Percentiles rank a stretch among this genome's conserved stretches.
Evolutionary conservation across 2,329 filamentous ascomycete genomes (phyloP).

Genomic region (Fusarium temperatum): DNA sequence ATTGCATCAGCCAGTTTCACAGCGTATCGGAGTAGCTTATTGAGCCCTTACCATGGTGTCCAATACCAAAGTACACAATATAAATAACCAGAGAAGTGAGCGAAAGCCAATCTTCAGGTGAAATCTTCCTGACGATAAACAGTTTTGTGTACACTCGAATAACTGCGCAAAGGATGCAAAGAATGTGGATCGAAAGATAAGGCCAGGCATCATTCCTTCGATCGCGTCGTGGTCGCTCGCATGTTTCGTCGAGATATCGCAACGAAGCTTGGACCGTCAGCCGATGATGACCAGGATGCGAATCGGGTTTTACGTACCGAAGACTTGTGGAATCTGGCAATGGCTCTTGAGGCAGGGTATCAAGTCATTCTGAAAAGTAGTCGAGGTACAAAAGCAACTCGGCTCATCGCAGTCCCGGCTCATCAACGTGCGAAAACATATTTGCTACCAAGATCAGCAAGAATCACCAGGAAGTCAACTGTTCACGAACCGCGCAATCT

Average conservation of each 20-base stretch:
- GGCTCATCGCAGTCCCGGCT: background rate
- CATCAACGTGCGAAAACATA: accelerated
- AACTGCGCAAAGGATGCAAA: background rate
- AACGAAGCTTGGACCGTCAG: background rate
- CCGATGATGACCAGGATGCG: accelerated
- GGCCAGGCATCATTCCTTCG: conserved; percentile 10
- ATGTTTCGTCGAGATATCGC: background rate
- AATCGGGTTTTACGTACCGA: background rate
- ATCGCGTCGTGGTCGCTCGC: conserved; percentile 5
- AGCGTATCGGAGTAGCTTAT: background rate
- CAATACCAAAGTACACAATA: conserved; percentile 3
- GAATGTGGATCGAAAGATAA: conserved; percentile 3
- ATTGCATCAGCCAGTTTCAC: background rate
- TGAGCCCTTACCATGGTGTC: conserved; percentile 3
- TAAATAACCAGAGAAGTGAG: background rate
- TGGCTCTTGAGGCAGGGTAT: background rate
- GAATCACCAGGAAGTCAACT: accelerated
- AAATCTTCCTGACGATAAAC: conserved; percentile 3
- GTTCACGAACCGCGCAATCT: background rate
- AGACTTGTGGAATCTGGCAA: background rate
- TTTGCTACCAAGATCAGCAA: background rate
- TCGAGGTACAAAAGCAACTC: background rate
- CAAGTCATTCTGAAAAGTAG: background rate
- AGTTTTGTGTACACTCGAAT: conserved; percentile 12
- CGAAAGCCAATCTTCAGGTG: background rate